Conservation (phyloP, 2,329 filamentous ascomycete genomes). For the Hirsutella minnesotensis region DNA sequence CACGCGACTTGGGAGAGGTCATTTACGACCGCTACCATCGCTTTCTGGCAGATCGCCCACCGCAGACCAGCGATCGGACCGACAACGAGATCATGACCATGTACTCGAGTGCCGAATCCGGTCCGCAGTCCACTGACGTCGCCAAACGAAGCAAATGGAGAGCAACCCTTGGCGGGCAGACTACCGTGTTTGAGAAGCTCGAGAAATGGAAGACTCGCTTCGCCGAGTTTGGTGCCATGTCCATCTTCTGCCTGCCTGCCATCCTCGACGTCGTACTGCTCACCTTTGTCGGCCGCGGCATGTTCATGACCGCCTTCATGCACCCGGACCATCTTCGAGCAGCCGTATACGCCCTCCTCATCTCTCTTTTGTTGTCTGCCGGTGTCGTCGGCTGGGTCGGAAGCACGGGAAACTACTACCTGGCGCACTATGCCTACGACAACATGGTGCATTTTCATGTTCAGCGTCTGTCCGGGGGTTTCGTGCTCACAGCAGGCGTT, state of each 20-base stretch:
- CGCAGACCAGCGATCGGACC: constrained; percentile 11
- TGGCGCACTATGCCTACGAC: constrained; percentile 26
- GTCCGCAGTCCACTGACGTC: neutral
- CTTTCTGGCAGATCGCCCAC: constrained; percentile 14
- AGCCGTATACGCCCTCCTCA: constrained; percentile 42
- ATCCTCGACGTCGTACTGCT: constrained; percentile 48
- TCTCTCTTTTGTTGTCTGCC: constrained; percentile 45
- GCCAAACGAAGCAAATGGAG: neutral
- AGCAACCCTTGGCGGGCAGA: neutral
- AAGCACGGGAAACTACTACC: constrained; percentile 50
- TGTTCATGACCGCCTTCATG: constrained; percentile 51
- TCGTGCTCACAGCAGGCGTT: constrained; percentile 25
- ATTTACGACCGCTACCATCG: constrained; percentile 19
- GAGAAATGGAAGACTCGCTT: constrained; percentile 12
- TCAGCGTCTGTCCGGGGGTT: constrained; percentile 33
- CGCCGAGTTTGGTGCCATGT: constrained; percentile 42
- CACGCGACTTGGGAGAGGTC: constrained; percentile 32
- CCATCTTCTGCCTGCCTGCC: constrained; percentile 51
- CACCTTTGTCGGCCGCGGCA: constrained; percentile 44
- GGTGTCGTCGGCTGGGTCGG: constrained; percentile 53
- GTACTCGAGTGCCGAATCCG: constrained; percentile 17
- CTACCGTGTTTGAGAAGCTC: constrained; percentile 5
- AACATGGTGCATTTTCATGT: constrained; percentile 30
- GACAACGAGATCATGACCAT: constrained; percentile 21
- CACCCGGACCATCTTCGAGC: constrained; percentile 35